These are phyloP conservation scores for Lagenidium giganteum DNA, from an alignment of 352 stramenopile species.

Conservation along the genomic window DNA sequence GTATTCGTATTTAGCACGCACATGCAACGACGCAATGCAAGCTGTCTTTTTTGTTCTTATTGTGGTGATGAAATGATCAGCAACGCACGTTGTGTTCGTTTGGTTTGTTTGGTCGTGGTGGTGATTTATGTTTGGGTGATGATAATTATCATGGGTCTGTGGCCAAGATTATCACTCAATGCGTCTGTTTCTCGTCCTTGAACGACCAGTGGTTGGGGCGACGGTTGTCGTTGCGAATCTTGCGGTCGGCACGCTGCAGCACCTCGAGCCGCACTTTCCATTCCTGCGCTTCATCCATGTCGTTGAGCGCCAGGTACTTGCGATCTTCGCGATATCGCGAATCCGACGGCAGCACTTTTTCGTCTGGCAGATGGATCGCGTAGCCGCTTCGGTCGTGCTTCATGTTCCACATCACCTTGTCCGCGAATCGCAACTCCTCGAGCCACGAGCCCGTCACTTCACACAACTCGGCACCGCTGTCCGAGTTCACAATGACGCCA, in stretches of 20 bases:
- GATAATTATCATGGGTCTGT: too few species aligned
- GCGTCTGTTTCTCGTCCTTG: slow-evolving; percentile 30
- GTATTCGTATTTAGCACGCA: too few species aligned
- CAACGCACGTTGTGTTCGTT: too few species aligned
- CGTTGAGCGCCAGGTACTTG: slow-evolving; percentile 50
- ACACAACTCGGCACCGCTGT: slow-evolving; percentile 54
- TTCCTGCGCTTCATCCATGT: slow-evolving; percentile 78
- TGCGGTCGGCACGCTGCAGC: slow-evolving; percentile 72
- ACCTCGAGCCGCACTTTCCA: slow-evolving; percentile 83
- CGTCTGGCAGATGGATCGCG: slow-evolving; percentile 45
- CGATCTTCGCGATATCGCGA: slow-evolving; percentile 70
- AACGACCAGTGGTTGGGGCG: slow-evolving; percentile 76
- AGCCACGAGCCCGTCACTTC: slow-evolving; percentile 78
- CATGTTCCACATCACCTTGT: slow-evolving; percentile 71
- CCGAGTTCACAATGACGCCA: slow-evolving; percentile 62
- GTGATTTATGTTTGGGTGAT: too few species aligned
- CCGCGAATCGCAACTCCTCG: slow-evolving; percentile 62
- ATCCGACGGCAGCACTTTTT: slow-evolving; percentile 67
- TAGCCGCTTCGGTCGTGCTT: slow-evolving; percentile 52
- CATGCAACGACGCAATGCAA: too few species aligned
- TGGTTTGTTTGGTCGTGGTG: too few species aligned
- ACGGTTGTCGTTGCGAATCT: slow-evolving; percentile 64
- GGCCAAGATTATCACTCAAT: too few species aligned
- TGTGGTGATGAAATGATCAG: too few species aligned
- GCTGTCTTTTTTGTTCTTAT: too few species aligned